phyloP scores from a whole-genome alignment of 1,139 yeast species.

The Arxiozyma heterogenica region DNA sequence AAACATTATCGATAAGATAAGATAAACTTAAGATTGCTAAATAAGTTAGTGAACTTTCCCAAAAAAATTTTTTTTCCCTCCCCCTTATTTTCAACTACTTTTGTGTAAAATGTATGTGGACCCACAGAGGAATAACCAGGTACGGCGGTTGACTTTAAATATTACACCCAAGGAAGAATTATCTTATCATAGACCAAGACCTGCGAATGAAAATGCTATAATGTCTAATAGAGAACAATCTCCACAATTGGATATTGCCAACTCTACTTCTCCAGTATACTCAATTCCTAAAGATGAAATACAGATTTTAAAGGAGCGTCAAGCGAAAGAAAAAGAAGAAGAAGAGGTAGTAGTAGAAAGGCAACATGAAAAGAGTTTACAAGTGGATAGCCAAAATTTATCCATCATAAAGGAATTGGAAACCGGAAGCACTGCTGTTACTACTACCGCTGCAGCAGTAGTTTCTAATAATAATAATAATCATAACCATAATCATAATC shows the following conservation, averaged over 20 bases:
- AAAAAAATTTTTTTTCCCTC: background rate
- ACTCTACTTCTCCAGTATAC: background rate
- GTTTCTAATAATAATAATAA: too few species aligned
- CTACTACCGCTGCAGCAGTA: too few species aligned
- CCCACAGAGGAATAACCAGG: conserved; percentile 19
- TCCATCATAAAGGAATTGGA: background rate
- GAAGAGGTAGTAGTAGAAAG: conserved; percentile 10
- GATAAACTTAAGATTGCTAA: background rate
- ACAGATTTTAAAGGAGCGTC: conserved; percentile 3
- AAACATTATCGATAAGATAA: background rate
- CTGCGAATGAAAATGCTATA: conserved; percentile 1
- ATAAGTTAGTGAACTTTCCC: background rate
- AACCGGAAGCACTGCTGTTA: background rate
- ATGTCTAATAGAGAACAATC: conserved; percentile 2
- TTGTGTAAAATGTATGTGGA: conserved; percentile 17
- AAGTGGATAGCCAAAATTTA: background rate
- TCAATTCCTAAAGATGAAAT: conserved; percentile 3
- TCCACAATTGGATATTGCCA: background rate
- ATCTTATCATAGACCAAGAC: conserved; percentile 2
- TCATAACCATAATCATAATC: too few species aligned
- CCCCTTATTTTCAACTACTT: background rate
- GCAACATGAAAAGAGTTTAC: background rate
- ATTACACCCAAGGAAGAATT: conserved; percentile 4
- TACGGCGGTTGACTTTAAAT: conserved; percentile 13
- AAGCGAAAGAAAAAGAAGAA: conserved; percentile 11